A percentile compares a stretch with the other conserved stretches of the same genome.
phyloP scores from a whole-genome alignment of 2,329 filamentous ascomycete genomes.

The Aureobasidium sp. region DNA sequence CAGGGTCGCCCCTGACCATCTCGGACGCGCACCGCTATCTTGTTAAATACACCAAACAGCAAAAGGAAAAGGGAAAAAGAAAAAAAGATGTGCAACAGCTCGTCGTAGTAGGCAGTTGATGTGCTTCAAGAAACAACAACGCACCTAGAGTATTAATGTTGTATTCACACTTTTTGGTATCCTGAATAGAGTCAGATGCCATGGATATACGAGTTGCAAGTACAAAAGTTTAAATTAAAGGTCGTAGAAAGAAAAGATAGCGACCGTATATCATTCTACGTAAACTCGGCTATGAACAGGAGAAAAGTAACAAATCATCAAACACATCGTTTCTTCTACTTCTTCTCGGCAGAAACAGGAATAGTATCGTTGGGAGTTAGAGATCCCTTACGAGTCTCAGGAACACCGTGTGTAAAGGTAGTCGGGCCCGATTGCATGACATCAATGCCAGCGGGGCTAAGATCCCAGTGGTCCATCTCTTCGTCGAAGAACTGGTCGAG shows the following conservation, averaged over 20 bases:
- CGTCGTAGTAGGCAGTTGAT: too few species aligned
- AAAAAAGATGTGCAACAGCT: too few species aligned
- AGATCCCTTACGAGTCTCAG: neutral
- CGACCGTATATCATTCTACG: neutral
- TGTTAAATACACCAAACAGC: too few species aligned
- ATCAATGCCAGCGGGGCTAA: constrained; percentile 14
- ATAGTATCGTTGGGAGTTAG: neutral
- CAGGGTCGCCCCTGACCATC: neutral
- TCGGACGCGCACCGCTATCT: too few species aligned
- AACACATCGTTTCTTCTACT: neutral
- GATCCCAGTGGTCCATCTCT: constrained; percentile 38
- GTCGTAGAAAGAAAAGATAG: neutral
- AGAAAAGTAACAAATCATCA: neutral
- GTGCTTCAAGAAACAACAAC: too few species aligned
- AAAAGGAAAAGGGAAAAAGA: too few species aligned
- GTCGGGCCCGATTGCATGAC: neutral
- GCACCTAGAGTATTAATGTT: too few species aligned
- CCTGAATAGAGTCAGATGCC: too few species aligned
- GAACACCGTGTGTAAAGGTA: neutral
- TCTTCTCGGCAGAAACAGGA: neutral
- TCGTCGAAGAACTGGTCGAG: constrained; percentile 49
- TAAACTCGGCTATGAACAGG: neutral
- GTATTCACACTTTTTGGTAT: too few species aligned
- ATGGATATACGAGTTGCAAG: neutral
- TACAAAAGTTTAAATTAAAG: neutral